Percentiles rank a stretch among this genome's conserved stretches.
Conservation (phyloP, 1,284 basidiomycete genomes). For the Neonothopanus nambi region DNA sequence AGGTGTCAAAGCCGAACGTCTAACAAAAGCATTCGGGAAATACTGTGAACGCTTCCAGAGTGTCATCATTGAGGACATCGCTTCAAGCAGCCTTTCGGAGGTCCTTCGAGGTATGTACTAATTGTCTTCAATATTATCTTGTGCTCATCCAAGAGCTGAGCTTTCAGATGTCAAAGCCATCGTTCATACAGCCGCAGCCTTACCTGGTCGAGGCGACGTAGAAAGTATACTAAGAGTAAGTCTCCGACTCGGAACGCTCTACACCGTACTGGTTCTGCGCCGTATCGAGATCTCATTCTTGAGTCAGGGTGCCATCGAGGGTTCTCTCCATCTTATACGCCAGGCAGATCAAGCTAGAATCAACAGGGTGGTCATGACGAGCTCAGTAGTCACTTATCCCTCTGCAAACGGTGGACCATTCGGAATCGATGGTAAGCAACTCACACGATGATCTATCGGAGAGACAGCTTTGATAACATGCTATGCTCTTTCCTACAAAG, state of each 20-base stretch:
- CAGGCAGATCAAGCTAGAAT: constrained; percentile 3
- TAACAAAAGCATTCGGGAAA: background rate
- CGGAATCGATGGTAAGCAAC: background rate
- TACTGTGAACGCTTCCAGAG: background rate
- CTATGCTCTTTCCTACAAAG: background rate
- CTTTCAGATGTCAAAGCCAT: constrained; percentile 14
- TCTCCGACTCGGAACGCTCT: no score
- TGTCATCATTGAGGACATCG: background rate
- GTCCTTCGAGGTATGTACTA: background rate
- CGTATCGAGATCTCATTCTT: background rate
- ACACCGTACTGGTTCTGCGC: background rate
- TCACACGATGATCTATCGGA: background rate
- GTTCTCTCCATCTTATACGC: background rate
- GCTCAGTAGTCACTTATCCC: constrained; percentile 1
- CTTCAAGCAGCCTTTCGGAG: background rate
- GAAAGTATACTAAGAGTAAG: constrained; percentile 17
- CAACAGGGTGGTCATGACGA: constrained; percentile 1
- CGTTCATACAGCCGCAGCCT: constrained; percentile 18
- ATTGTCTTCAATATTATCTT: no score
- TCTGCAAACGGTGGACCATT: background rate
- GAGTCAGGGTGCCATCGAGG: background rate
- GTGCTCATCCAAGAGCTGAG: background rate
- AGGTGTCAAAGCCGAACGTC: background rate
- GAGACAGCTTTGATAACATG: background rate
- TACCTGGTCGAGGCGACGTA: constrained; percentile 16